Percentiles rank a stretch among this genome's conserved stretches.
phyloP scores from a whole-genome alignment of 1,139 yeast species.

The Pichiaceae sp. region DNA sequence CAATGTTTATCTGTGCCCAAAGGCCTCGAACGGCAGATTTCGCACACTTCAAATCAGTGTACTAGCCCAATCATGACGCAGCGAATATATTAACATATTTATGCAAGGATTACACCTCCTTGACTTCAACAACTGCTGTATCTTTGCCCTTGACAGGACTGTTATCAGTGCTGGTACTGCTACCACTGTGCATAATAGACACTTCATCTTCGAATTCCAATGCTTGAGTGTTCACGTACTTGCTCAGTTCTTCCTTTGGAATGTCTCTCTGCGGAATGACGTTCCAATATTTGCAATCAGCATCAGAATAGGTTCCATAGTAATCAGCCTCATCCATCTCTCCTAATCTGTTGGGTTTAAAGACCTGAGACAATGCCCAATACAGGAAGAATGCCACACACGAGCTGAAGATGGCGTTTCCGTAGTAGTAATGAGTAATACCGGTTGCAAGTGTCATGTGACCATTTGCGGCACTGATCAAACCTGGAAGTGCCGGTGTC shows the following conservation, averaged over 20 bases:
- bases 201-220: neutral
- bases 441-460: slow-evolving; percentile 2
- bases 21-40: neutral
- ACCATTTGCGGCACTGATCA: slow-evolving; percentile 11
- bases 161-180: neutral
- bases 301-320: slow-evolving; percentile 4
- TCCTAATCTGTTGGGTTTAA: slow-evolving; percentile 2
- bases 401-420: neutral
- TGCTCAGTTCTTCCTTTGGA: neutral
- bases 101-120: neutral
- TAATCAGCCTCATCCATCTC: slow-evolving; percentile 7
- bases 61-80: neutral
- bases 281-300: slow-evolving; percentile 1
- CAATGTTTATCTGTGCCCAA: neutral
- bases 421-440: slow-evolving; percentile 8
- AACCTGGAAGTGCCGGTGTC: slow-evolving; percentile 23
- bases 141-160: neutral
- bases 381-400: slow-evolving; percentile 1
- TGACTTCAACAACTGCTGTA: neutral
- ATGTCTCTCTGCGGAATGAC: slow-evolving; percentile 1
- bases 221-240: slow-evolving; percentile 1
- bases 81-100: too few species aligned
- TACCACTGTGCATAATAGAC: neutral
- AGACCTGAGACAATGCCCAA: neutral
- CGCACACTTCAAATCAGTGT: neutral